phyloP scores from a whole-genome alignment of 2,329 filamentous ascomycete species.

The Stagonosporopsis rhizophila region DNA sequence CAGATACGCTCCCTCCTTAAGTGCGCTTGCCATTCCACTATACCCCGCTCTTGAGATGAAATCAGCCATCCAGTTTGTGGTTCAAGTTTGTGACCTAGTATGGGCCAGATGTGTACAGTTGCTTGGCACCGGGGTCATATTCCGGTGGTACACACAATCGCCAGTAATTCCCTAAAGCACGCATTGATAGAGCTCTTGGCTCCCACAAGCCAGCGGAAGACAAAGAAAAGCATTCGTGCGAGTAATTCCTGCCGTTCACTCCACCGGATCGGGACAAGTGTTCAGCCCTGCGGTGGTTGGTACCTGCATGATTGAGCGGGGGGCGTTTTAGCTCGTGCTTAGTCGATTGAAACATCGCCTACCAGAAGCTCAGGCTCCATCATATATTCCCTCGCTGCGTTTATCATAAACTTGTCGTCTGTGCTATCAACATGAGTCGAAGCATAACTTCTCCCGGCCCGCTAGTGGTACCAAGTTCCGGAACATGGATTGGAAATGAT shows the following conservation, averaged over 20 bases:
- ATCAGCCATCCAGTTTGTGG: too few relatives aligned
- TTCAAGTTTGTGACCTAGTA: too few relatives aligned
- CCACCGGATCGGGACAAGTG: not conserved
- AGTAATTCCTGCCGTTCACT: not conserved
- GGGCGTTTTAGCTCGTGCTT: not conserved
- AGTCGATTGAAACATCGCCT: not conserved
- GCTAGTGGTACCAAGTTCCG: slow-evolving; percentile 15
- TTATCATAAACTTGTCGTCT: not conserved
- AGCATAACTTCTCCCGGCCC: not conserved
- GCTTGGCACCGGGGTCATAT: too few relatives aligned
- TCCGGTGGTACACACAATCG: too few relatives aligned
- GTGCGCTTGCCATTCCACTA: too few relatives aligned
- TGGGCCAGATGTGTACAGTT: too few relatives aligned
- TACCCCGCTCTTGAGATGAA: too few relatives aligned
- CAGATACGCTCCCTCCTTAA: too few relatives aligned
- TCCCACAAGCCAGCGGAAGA: not conserved
- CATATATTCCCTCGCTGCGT: not conserved
- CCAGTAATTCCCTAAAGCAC: not conserved
- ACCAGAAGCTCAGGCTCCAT: not conserved
- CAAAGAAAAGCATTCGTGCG: not conserved
- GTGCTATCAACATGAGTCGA: not conserved
- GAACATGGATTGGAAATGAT: slow-evolving; percentile 26
- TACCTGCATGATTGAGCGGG: not conserved
- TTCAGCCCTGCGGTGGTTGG: not conserved
- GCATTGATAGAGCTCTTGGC: not conserved